These are phyloP conservation scores for Amanita jacksonii DNA, from an alignment of 768 basidiomycete genomes.

Conservation along the genomic window DNA sequence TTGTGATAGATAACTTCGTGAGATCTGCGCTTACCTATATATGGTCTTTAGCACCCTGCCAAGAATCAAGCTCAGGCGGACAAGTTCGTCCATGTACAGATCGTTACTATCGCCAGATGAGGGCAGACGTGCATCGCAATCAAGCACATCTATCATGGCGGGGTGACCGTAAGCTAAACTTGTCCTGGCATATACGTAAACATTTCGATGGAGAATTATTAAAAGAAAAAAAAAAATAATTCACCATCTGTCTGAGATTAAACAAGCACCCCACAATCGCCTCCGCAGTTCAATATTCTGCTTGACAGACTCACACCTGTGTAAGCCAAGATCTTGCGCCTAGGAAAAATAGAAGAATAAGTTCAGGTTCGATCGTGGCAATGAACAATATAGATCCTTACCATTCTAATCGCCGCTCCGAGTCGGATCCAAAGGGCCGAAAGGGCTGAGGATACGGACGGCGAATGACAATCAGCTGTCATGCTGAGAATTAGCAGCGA, in stretches of 20 bases:
- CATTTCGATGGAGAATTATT: conserved; percentile 7
- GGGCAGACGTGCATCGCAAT: conserved; percentile 91
- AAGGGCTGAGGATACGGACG: conserved; percentile 76
- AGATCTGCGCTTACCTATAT: conserved; percentile 54
- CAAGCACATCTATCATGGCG: conserved; percentile 91
- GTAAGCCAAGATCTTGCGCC: conserved; percentile 96
- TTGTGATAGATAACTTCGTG: background rate
- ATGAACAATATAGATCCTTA: conserved; percentile 24
- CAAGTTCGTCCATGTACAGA: conserved; percentile 83
- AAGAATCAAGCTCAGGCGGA: conserved; percentile 83
- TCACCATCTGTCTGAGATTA: conserved; percentile 95
- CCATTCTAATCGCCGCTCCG: conserved; percentile 90
- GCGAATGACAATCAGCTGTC: conserved; percentile 86
- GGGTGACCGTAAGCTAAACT: conserved; percentile 89
- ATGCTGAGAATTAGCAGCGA: conserved; percentile 78
- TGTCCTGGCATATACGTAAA: conserved; percentile 38
- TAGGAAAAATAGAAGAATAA: conserved; percentile 20
- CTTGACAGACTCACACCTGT: conserved; percentile 82
- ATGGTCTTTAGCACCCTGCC: conserved; percentile 90
- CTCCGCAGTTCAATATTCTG: conserved; percentile 80
- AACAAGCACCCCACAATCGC: conserved; percentile 89
- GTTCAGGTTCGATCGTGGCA: conserved; percentile 6
- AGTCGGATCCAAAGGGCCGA: conserved; percentile 82
- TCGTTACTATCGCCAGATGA: conserved; percentile 76
- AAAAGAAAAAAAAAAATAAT: conserved; percentile 16